These are phyloP conservation scores for Calonectria pauciramosa DNA, from an alignment of 2,329 filamentous ascomycete genomes.

Conservation along the genomic window DNA sequence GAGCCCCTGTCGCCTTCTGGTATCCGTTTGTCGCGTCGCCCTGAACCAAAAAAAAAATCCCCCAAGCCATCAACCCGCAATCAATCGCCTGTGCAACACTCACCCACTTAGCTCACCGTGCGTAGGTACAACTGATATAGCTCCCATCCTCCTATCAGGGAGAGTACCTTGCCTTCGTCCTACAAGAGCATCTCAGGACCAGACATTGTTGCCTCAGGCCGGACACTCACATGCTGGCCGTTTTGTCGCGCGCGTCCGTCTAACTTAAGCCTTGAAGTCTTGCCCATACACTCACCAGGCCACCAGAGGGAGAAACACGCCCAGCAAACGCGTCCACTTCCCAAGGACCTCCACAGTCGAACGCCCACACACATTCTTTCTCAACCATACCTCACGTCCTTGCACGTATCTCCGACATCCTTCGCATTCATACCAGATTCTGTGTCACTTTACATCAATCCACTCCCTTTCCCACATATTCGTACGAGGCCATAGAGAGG, in stretches of 20 bases:
- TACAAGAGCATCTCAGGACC: not conserved
- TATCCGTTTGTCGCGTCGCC: slow-evolving; percentile 6
- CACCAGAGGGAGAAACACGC: slow-evolving; percentile 4
- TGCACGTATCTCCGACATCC: slow-evolving; percentile 5
- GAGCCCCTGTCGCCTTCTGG: not conserved
- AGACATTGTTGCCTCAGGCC: slow-evolving; percentile 23
- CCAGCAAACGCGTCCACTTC: slow-evolving; percentile 4
- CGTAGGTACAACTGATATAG: not conserved
- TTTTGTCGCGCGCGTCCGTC: slow-evolving; percentile 15
- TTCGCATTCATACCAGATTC: slow-evolving; percentile 20
- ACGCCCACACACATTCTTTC: slow-evolving; percentile 4
- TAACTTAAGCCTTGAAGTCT: slow-evolving; percentile 15
- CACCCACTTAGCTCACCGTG: not conserved
- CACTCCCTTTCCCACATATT: not conserved
- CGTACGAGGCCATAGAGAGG: not conserved
- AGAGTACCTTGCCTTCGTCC: not conserved
- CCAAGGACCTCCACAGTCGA: not conserved
- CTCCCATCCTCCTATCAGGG: not conserved
- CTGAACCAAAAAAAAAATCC: not conserved
- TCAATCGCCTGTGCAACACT: not conserved
- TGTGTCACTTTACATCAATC: not conserved
- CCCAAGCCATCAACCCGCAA: not conserved
- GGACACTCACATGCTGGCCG: slow-evolving; percentile 4
- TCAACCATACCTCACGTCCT: slow-evolving; percentile 15
- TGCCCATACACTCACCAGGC: slow-evolving; percentile 10